Conservation (phyloP, 1,284 basidiomycete species). For the Pascua guehoae region DNA sequence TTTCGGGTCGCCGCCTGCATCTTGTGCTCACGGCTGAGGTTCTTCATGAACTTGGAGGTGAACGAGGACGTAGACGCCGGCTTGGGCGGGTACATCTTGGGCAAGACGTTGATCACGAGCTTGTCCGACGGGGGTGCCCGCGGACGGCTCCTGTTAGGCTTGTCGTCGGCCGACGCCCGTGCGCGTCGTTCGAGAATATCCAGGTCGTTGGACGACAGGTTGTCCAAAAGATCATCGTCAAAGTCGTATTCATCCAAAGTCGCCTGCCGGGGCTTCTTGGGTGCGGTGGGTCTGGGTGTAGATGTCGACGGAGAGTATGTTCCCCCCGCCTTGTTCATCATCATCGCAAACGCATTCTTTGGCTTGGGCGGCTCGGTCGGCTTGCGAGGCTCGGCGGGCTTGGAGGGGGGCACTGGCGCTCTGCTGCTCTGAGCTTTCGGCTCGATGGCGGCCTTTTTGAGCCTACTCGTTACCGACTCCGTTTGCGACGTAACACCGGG, state of each 20-base stretch:
- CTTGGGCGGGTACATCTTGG: conserved; percentile 21
- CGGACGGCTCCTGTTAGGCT: neutral
- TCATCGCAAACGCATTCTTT: conserved; percentile 45
- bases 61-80: conserved; percentile 20
- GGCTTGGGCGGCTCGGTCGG: conserved; percentile 6
- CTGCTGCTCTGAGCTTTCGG: neutral
- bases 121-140: conserved; percentile 13
- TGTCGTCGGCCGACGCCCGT: conserved; percentile 15
- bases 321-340: conserved; percentile 42
- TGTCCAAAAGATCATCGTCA: conserved; percentile 34
- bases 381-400: conserved; percentile 1
- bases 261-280: conserved; percentile 16
- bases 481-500: neutral
- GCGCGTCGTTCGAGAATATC: conserved; percentile 43
- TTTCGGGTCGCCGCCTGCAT: conserved; percentile 8
- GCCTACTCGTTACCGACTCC: neutral
- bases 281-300: conserved; percentile 1
- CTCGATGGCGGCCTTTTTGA: neutral
- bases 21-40: conserved; percentile 34
- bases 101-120: conserved; percentile 39
- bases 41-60: conserved; percentile 41
- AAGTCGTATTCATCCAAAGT: conserved; percentile 35
- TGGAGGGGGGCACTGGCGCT: neutral
- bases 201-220: conserved; percentile 36
- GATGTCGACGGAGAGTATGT: conserved; percentile 8